These are phyloP conservation scores for Picochlorum sp. DNA, from an alignment of 139 green algal genomes.

Conservation along the genomic window DNA sequence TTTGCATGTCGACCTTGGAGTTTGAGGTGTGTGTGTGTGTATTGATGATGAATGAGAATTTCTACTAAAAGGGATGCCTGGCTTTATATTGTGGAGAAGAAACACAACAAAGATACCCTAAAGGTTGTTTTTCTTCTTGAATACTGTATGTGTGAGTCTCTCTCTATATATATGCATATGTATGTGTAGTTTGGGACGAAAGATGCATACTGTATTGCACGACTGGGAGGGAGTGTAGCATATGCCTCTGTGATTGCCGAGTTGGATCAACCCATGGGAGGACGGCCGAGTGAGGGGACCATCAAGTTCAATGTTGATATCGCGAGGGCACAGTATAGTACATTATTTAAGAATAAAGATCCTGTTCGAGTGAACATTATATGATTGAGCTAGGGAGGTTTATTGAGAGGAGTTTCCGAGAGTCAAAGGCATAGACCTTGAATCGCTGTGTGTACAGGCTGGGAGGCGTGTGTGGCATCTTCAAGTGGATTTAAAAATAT, in stretches of 20 bases:
- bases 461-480: constrained; percentile 69
- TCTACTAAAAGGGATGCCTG: too few species aligned
- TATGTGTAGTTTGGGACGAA: constrained; percentile 24
- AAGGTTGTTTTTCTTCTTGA: too few species aligned
- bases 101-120: too few species aligned
- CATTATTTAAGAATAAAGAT: neutral
- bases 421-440: constrained; percentile 74
- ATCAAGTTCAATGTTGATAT: constrained; percentile 73
- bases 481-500: constrained; percentile 60
- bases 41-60: too few species aligned
- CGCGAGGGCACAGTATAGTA: constrained; percentile 39
- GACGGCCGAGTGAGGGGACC: constrained; percentile 62
- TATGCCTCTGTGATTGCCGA: constrained; percentile 50
- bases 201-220: constrained; percentile 51
- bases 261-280: constrained; percentile 60
- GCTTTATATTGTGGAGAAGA: too few species aligned
- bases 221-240: constrained; percentile 63
- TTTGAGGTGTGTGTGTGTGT: neutral
- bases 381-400: constrained; percentile 61
- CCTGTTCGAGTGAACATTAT: constrained; percentile 31
- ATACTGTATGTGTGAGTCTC: too few species aligned
- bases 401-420: constrained; percentile 62
- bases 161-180: too few species aligned
- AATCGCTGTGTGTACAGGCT: constrained; percentile 79
- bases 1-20: neutral